A percentile compares a stretch with the other conserved stretches of the same genome.
phyloP scores from a whole-genome alignment of 2,329 filamentous ascomycete species.

The Diaporthe vexans region DNA sequence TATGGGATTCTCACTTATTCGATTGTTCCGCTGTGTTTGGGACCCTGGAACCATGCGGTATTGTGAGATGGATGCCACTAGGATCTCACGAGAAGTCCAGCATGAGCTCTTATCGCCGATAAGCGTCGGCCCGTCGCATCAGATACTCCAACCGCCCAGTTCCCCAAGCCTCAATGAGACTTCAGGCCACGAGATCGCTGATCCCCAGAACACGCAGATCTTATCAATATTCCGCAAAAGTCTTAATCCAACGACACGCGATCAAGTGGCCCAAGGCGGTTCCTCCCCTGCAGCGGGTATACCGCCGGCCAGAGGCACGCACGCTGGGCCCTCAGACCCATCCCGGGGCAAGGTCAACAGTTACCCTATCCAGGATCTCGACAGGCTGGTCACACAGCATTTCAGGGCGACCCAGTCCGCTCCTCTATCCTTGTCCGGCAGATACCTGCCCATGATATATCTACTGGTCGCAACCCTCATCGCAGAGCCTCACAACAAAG shows the following conservation, averaged over 20 bases:
- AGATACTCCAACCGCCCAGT: constrained; percentile 33
- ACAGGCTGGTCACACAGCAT: constrained; percentile 61
- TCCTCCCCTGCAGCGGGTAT: constrained; percentile 23
- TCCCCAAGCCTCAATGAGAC: constrained; percentile 1
- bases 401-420: constrained; percentile 63
- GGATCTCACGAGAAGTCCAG: constrained; percentile 13
- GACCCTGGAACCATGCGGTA: constrained; percentile 38
- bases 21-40: background rate
- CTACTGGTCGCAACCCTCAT: constrained; percentile 66
- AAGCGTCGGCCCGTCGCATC: constrained; percentile 38
- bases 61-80: constrained; percentile 20
- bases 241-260: constrained; percentile 41
- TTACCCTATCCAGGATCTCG: constrained; percentile 60
- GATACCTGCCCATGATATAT: constrained; percentile 69
- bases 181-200: constrained; percentile 36
- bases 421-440: constrained; percentile 65
- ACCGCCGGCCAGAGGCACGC: constrained; percentile 38
- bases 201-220: constrained; percentile 43
- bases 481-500: constrained; percentile 60
- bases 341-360: constrained; percentile 37
- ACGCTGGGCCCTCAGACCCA: constrained; percentile 22
- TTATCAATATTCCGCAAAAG: constrained; percentile 47
- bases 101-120: constrained; percentile 41
- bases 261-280: constrained; percentile 19
- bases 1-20: constrained; percentile 49